These are phyloP conservation scores for Heimioporus sp. DNA, from an alignment of 768 basidiomycete species.

Conservation along the genomic window DNA sequence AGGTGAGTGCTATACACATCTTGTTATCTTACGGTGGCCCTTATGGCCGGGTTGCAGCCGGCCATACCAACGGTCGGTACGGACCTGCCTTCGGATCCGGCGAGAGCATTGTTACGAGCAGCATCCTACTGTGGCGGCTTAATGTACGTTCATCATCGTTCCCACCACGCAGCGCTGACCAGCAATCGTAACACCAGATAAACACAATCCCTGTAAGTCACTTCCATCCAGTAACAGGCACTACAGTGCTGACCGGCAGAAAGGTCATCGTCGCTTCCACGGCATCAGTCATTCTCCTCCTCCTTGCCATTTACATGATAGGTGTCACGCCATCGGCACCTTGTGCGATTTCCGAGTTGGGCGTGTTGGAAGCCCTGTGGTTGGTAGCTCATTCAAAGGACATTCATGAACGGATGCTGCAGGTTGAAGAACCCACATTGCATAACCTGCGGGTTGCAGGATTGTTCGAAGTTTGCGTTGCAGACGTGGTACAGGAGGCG, in stretches of 20 bases:
- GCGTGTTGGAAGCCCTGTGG: not conserved
- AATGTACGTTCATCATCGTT: not conserved
- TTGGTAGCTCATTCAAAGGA: not conserved
- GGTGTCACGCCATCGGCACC: not conserved
- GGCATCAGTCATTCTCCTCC: not conserved
- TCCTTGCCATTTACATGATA: not conserved
- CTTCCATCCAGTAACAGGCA: too few relatives aligned
- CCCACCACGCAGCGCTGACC: not conserved
- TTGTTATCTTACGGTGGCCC: too few relatives aligned
- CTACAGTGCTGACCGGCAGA: not conserved
- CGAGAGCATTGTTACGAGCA: not conserved
- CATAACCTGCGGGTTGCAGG: not conserved
- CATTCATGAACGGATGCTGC: not conserved
- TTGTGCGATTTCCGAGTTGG: not conserved
- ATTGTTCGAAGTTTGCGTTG: not conserved
- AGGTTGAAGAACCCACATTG: not conserved
- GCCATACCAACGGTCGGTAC: not conserved
- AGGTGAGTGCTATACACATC: not conserved
- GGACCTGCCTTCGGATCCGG: not conserved
- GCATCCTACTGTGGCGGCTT: not conserved
- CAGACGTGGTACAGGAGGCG: not conserved
- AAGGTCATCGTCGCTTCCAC: not conserved
- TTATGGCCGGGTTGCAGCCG: not conserved
- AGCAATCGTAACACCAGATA: not conserved
- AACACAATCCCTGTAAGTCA: not conserved